These are phyloP conservation scores for Magnusiomyces starmeri DNA, from an alignment of 1,139 yeast genomes.

Conservation along the genomic window DNA sequence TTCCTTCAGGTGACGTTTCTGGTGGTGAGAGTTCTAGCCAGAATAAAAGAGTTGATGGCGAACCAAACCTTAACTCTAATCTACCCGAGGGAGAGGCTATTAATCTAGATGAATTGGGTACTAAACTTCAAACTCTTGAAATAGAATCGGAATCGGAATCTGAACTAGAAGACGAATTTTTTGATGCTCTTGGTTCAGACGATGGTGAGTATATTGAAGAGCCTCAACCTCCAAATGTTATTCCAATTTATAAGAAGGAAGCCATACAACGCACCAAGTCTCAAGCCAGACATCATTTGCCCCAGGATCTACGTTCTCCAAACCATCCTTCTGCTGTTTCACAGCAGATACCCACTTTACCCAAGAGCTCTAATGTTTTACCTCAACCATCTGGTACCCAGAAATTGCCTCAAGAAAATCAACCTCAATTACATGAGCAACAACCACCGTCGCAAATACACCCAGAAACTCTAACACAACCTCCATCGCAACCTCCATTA, in stretches of 20 bases:
- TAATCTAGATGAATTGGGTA: constrained; percentile 22
- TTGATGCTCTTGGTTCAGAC: constrained; percentile 71
- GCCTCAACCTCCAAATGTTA: constrained; percentile 15
- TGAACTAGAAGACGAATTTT: constrained; percentile 81
- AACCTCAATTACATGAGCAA: too few species aligned
- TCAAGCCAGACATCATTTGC: constrained; percentile 1
- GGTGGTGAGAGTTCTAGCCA: background rate
- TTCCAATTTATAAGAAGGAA: constrained; percentile 12
- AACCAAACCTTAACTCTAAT: constrained; percentile 15
- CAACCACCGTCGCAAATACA: background rate
- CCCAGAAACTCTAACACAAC: constrained; percentile 6
- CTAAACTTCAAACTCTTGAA: constrained; percentile 35
- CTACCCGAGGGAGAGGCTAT: too few species aligned
- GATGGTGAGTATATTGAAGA: constrained; percentile 22
- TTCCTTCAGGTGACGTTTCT: constrained; percentile 16
- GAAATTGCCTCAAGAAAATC: too few species aligned
- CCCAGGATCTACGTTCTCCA: background rate
- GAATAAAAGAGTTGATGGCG: constrained; percentile 13
- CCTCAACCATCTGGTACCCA: too few species aligned
- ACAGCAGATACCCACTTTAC: constrained; percentile 1
- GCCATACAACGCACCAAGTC: background rate
- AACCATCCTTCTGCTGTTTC: constrained; percentile 3
- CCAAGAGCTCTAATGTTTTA: background rate
- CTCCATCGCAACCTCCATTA: constrained; percentile 6
- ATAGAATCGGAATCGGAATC: constrained; percentile 41